These are phyloP conservation scores for Yamadazyma olivae DNA, from an alignment of 805 yeast species.

Conservation along the genomic window DNA sequence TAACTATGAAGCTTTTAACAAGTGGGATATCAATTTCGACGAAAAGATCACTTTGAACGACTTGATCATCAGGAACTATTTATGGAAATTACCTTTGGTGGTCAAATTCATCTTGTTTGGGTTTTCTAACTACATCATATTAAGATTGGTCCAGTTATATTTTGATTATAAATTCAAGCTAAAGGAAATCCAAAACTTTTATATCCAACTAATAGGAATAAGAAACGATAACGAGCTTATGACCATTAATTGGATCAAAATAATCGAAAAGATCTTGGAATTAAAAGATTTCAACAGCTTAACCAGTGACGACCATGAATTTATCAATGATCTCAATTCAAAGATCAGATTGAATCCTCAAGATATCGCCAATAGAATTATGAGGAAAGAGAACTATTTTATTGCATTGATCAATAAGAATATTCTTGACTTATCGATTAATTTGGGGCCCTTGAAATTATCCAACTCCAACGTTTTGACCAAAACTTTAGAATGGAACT, in stretches of 20 bases:
- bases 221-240: constrained; percentile 75
- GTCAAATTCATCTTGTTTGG: constrained; percentile 64
- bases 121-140: constrained; percentile 49
- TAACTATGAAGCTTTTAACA: constrained; percentile 45
- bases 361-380: constrained; percentile 89
- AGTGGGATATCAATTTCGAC: constrained; percentile 20
- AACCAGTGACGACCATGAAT: constrained; percentile 23
- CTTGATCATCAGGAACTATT: constrained; percentile 40
- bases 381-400: constrained; percentile 93
- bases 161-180: constrained; percentile 61
- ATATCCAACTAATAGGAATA: constrained; percentile 64
- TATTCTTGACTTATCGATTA: constrained; percentile 60
- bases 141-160: constrained; percentile 54
- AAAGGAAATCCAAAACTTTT: constrained; percentile 74
- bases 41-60: constrained; percentile 22
- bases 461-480: constrained; percentile 52
- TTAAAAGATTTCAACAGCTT: constrained; percentile 79
- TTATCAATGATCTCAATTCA: constrained; percentile 54
- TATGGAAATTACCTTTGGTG: constrained; percentile 35
- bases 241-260: constrained; percentile 89
- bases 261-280: constrained; percentile 70
- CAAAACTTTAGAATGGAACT: constrained; percentile 90
- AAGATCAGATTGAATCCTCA: constrained; percentile 84
- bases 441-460: constrained; percentile 12
- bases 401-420: constrained; percentile 85